Evolutionary conservation across 768 basidiomycete species (phyloP).

Genomic region (Mycena olivaceomarginata): DNA sequence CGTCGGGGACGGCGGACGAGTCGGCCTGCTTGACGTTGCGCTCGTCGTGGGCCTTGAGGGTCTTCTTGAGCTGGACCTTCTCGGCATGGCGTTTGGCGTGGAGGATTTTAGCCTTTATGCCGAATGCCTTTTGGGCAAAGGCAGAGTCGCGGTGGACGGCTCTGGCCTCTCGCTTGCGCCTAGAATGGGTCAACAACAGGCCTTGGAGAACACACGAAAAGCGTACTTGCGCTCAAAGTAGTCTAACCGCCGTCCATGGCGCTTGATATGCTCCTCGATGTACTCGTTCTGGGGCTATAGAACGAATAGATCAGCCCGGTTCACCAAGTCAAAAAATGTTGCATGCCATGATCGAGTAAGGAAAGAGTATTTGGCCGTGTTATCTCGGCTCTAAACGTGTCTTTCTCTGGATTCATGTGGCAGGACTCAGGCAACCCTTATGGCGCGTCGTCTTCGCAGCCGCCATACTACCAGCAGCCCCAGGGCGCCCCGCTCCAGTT

Average conservation of each 20-base stretch:
- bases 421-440: slow-evolving; percentile 81
- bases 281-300: slow-evolving; percentile 90
- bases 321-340: slow-evolving; percentile 20
- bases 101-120: slow-evolving; percentile 97
- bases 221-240: slow-evolving; percentile 93
- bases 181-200: slow-evolving; percentile 51
- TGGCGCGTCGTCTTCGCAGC: slow-evolving; percentile 75
- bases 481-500: slow-evolving; percentile 84
- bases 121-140: slow-evolving; percentile 94
- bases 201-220: not conserved
- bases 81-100: slow-evolving; percentile 97
- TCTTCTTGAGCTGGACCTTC: slow-evolving; percentile 99
- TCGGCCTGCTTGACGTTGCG: slow-evolving; percentile 98
- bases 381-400: slow-evolving; percentile 26
- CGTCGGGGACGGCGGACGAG: slow-evolving; percentile 87
- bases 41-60: slow-evolving; percentile 99
- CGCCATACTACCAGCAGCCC: slow-evolving; percentile 73
- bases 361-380: slow-evolving; percentile 3
- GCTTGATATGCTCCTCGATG: slow-evolving; percentile 98
- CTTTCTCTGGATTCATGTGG: slow-evolving; percentile 73
- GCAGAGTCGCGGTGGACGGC: slow-evolving; percentile 87
- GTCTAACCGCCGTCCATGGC: slow-evolving; percentile 96
- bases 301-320: slow-evolving; percentile 10
- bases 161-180: slow-evolving; percentile 90
- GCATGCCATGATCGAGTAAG: slow-evolving; percentile 63